phyloP scores from a whole-genome alignment of 331 rosid genomes.

The Quercus lobata region DNA sequence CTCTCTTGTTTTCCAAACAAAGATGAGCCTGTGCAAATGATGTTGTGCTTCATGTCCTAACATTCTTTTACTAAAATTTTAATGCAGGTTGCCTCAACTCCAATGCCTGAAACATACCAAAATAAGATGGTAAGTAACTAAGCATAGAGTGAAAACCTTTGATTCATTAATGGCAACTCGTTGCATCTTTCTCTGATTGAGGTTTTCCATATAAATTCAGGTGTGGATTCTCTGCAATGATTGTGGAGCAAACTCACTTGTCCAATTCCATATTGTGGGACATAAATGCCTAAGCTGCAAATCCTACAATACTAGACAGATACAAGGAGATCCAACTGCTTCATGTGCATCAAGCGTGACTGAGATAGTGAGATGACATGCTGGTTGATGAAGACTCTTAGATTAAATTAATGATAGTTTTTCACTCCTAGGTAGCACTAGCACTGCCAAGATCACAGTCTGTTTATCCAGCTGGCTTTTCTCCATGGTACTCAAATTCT shows the following conservation, averaged over 20 bases:
- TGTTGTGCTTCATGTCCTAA: constrained; percentile 7
- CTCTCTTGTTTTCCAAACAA: neutral
- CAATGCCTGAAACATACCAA: constrained; percentile 53
- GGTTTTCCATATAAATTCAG: constrained; percentile 24
- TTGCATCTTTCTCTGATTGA: neutral
- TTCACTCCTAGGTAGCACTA: no score
- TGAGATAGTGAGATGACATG: constrained; percentile 30
- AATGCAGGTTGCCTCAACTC: constrained; percentile 58
- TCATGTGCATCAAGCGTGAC: constrained; percentile 33
- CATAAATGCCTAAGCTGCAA: constrained; percentile 63
- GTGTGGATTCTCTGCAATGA: constrained; percentile 85
- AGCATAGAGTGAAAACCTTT: neutral
- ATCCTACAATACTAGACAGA: constrained; percentile 69
- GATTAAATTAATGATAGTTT: neutral
- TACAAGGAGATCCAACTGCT: constrained; percentile 38
- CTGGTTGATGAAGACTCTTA: no score
- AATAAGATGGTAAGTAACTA: constrained; percentile 47
- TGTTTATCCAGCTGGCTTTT: no score
- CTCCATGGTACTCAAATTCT: no score
- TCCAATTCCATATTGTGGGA: constrained; percentile 55
- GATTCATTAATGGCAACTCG: neutral
- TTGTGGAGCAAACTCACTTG: constrained; percentile 61
- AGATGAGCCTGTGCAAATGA: neutral
- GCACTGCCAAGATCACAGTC: no score
- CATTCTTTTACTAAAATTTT: constrained; percentile 6